Base-by-base conservation (phyloP, 495 filamentous ascomycete genomes). In the Trichoderma gamsii region DNA sequence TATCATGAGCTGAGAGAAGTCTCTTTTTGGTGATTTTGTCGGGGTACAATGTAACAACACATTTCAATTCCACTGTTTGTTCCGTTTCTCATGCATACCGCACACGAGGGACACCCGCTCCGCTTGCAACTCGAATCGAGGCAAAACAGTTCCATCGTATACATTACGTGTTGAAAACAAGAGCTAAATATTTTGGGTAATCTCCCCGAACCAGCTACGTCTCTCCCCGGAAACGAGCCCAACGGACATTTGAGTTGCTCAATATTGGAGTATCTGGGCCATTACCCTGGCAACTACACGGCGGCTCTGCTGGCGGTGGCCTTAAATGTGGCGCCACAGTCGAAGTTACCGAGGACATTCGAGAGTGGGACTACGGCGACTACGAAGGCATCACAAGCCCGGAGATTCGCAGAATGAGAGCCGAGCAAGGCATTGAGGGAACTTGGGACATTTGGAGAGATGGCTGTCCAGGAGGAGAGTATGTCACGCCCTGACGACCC, bases 331-430 rank as follows among this genome's bases (percentile, higher is more conserved):
- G 78, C 6, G 83, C 83, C 12, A 73, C 77, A 18, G 84, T 96
- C 2, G 77, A 88, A 70, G 79, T 95, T 52, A 92, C 90, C 0
- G 86, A 93, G 69, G 87, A 90, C 64, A 87, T 97, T 35, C 84
- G 90, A 15, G 94, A 99, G 75, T 99, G 94, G 94, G 92, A 96
- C 78, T 99, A 99, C 72, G 95, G 95, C 13, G 86, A 90, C 70
- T 99, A 98, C 75, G 95, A 99, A 76, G 95, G 95, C 2, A 86
- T 96, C 76, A 96, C 90, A 8, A 89, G 84, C 67, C 76, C 83
- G 18, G 77, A 91, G 73, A 97, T 98, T 72, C 74, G 83, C 29
- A 79, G 84, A 66, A 68, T 82, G 66, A 81, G 92, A 41, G 84
- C 81, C 74, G 76, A 83, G 70, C 75, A 89, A 70, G 84, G 87